phyloP scores from a whole-genome alignment of 176 grass and related monocot genomes.

The Guadua angustifolia region DNA sequence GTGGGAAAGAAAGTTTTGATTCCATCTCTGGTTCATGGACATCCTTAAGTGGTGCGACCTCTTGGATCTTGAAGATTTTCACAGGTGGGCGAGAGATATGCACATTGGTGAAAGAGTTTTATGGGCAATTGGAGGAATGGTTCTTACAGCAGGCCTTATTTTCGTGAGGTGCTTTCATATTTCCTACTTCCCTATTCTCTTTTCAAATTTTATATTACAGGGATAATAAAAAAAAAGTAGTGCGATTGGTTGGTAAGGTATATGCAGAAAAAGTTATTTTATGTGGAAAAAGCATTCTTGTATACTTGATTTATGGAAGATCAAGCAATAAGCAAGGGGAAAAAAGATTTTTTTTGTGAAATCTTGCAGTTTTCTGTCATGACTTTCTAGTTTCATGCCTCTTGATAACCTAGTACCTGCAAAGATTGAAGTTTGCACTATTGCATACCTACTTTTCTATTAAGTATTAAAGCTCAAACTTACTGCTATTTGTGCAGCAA shows the following conservation, averaged over 20 bases:
- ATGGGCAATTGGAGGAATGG: neutral
- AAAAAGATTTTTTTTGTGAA: neutral
- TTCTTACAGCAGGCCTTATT: too few relatives aligned
- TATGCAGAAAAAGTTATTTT: neutral
- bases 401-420: conserved; percentile 11
- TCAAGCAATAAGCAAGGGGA: neutral
- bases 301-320: neutral
- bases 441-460: neutral
- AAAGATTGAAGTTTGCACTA: conserved; percentile 23
- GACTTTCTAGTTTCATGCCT: neutral
- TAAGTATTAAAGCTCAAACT: conserved; percentile 23
- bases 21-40: conserved; percentile 80
- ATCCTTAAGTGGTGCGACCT: conserved; percentile 46
- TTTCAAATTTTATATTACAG: too few relatives aligned
- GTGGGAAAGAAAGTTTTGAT: conserved; percentile 83
- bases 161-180: too few relatives aligned
- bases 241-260: neutral
- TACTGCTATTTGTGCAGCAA: conserved; percentile 61
- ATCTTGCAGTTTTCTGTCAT: conserved; percentile 35
- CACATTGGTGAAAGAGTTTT: too few relatives aligned
- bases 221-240: neutral
- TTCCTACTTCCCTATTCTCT: too few relatives aligned
- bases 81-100: conserved; percentile 30
- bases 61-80: conserved; percentile 60
- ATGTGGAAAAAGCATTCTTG: neutral